Evolutionary conservation across 2,329 filamentous ascomycete species (phyloP), one percentile per base, ranked within the genome.

Genomic region (Aspergillus alliaceus): DNA sequence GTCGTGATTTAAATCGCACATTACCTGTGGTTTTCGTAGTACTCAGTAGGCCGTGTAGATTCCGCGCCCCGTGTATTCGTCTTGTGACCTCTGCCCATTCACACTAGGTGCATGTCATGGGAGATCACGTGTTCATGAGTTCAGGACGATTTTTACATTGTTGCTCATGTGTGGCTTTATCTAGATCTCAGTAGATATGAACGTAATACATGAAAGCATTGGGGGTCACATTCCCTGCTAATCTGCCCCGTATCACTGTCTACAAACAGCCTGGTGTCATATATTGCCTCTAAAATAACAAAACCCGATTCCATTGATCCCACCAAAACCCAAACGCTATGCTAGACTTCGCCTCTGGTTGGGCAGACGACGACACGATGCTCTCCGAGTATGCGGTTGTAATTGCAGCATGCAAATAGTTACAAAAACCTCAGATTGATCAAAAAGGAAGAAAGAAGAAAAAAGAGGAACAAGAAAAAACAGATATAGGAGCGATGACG

Each of bases 261-360:
- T 50, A 22, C 20, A 31, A 18, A 47, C 14, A 32, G n/a, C 44
- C 18, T 6, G 11, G 29, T 22, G 25, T n/a, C 11, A 18, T 27
- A 48, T 22, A 40, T 20, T 22, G 4, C 8, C 9, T 48, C 44
- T 32, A 47, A 20, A 47, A 29, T 29, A 31, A 22, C 44, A 48
- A 32, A 47, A 47, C 12, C 24, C 29, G 18, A 48, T 48, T 48
- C 44, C 44, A 48, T 48, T 44, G 40, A 44, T 42, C 29, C 44
- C 44, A n/a, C 22, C 24, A 54, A 44, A 44, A 54, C 34, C 48
- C 54, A 52, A 42, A 53, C 57, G 57, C 57, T 59, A 59, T 59
- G 57, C 57, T 59, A 59, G 52, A 47, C 22, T 55, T 47, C 54
- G 56, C 48, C 52, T 37, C 48, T 56, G 49, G 49, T 39, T 51